Evolutionary conservation across 2,329 filamentous ascomycete genomes (phyloP).

Genomic region (Cytospora piceicola): DNA sequence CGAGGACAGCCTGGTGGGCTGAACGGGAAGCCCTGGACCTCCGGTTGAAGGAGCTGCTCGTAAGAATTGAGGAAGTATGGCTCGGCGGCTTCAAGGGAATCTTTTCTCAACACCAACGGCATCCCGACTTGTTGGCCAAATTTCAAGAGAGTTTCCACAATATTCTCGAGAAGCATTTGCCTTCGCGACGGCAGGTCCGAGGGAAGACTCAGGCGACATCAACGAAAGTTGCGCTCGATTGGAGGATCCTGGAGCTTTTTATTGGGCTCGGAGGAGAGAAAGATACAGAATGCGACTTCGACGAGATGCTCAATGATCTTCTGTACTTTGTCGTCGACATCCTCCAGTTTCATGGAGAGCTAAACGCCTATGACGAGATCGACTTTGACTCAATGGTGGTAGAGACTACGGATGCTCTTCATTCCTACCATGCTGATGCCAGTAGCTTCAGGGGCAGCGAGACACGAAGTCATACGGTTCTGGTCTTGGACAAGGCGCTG

Average conservation of each 20-base stretch:
- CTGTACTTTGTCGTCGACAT: constrained; percentile 97
- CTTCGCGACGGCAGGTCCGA: constrained; percentile 71
- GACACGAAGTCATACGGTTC: constrained; percentile 70
- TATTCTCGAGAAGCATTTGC: constrained; percentile 81
- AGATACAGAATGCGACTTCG: constrained; percentile 71
- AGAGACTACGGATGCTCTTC: constrained; percentile 82
- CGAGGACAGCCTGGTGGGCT: constrained; percentile 86
- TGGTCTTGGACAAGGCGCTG: constrained; percentile 88
- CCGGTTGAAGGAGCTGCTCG: constrained; percentile 75
- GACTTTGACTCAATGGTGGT: constrained; percentile 92
- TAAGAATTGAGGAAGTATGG: constrained; percentile 91
- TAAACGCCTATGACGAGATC: constrained; percentile 96
- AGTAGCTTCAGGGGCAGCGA: constrained; percentile 37
- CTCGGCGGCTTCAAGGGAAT: constrained; percentile 92
- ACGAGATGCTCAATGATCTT: constrained; percentile 88
- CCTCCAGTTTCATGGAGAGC: constrained; percentile 93
- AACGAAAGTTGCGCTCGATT: constrained; percentile 54
- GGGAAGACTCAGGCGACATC: constrained; percentile 48
- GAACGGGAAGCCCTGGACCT: constrained; percentile 80
- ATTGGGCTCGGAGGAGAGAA: constrained; percentile 79
- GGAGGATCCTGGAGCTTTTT: constrained; percentile 81
- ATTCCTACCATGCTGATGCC: constrained; percentile 69
- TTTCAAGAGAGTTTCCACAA: constrained; percentile 80
- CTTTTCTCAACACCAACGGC: constrained; percentile 74
- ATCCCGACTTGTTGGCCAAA: constrained; percentile 67